Evolutionary conservation across 352 stramenopile species (phyloP).

Genomic region (Phytophthora pinifolia): DNA sequence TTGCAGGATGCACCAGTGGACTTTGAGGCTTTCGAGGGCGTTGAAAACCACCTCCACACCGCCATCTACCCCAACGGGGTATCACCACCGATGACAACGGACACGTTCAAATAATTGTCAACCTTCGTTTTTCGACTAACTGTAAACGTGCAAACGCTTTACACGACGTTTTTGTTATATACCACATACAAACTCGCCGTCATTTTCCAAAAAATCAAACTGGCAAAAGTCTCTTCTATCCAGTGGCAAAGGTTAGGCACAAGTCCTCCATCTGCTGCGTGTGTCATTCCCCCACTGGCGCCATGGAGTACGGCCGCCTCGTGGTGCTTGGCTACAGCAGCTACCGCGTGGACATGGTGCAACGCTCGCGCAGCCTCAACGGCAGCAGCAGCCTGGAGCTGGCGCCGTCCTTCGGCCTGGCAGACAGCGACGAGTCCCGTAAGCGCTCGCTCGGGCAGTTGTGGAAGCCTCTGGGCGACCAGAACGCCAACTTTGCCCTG

Average conservation of each 20-base stretch:
- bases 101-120: slow-evolving; percentile 7
- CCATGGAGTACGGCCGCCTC: slow-evolving; percentile 81
- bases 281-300: slow-evolving; percentile 12
- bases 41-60: slow-evolving; percentile 19
- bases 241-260: neutral
- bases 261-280: slow-evolving; percentile 9
- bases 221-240: neutral
- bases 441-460: slow-evolving; percentile 56
- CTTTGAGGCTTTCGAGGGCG: slow-evolving; percentile 40
- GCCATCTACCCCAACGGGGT: slow-evolving; percentile 11
- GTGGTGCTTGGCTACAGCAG: slow-evolving; percentile 85
- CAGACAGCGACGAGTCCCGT: slow-evolving; percentile 24
- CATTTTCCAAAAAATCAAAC: slow-evolving; percentile 11
- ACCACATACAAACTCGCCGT: slow-evolving; percentile 6
- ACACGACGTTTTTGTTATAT: slow-evolving; percentile 10
- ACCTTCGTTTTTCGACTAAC: neutral
- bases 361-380: slow-evolving; percentile 23
- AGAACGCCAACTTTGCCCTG: slow-evolving; percentile 72
- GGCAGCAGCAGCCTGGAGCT: slow-evolving; percentile 17
- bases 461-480: slow-evolving; percentile 72
- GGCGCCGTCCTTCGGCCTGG: slow-evolving; percentile 39
- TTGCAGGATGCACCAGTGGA: slow-evolving; percentile 49
- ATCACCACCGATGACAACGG: slow-evolving; percentile 7
- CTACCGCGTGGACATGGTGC: slow-evolving; percentile 68
- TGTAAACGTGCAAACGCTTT: too few species aligned